These are phyloP conservation scores for Malassezia arunalokei DNA, from an alignment of 1,284 basidiomycete species.

Conservation along the genomic window DNA sequence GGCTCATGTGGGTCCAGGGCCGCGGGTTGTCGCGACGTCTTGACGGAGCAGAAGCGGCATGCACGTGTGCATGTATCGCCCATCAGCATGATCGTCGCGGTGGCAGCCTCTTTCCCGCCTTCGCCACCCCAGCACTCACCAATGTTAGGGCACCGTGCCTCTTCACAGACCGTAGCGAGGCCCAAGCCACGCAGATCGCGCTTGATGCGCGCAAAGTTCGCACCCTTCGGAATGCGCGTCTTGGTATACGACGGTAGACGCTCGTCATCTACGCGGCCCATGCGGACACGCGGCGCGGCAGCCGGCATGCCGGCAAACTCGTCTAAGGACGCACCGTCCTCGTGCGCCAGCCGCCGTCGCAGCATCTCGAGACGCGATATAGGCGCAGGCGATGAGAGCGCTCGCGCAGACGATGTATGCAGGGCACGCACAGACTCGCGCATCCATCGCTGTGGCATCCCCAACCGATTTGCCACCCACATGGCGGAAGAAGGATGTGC, in stretches of 20 bases:
- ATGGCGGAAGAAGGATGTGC: too few relatives aligned
- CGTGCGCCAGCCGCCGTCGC: constrained; percentile 26
- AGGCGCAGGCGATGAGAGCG: neutral
- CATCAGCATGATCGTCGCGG: constrained; percentile 91
- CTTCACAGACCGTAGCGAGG: constrained; percentile 94
- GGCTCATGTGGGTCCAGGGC: constrained; percentile 93
- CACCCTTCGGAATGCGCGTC: constrained; percentile 66
- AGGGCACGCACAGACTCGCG: neutral
- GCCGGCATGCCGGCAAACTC: constrained; percentile 21
- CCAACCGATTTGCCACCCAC: too few relatives aligned
- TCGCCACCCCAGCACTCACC: constrained; percentile 95
- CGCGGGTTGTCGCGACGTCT: constrained; percentile 75
- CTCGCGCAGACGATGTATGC: neutral
- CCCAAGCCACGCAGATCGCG: constrained; percentile 81
- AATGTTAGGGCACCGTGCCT: constrained; percentile 96
- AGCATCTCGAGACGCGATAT: constrained; percentile 18
- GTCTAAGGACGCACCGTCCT: constrained; percentile 23
- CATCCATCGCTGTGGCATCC: neutral
- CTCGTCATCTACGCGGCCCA: constrained; percentile 29
- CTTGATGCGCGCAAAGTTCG: constrained; percentile 83
- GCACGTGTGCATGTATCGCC: constrained; percentile 98
- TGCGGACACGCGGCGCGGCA: constrained; percentile 17
- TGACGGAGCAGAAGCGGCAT: constrained; percentile 94
- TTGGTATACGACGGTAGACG: constrained; percentile 84
- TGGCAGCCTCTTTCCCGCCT: constrained; percentile 66